Percentiles rank a stretch among this genome's conserved stretches.
Evolutionary conservation across 805 yeast genomes (phyloP).

Genomic region (Candida verbasci): DNA sequence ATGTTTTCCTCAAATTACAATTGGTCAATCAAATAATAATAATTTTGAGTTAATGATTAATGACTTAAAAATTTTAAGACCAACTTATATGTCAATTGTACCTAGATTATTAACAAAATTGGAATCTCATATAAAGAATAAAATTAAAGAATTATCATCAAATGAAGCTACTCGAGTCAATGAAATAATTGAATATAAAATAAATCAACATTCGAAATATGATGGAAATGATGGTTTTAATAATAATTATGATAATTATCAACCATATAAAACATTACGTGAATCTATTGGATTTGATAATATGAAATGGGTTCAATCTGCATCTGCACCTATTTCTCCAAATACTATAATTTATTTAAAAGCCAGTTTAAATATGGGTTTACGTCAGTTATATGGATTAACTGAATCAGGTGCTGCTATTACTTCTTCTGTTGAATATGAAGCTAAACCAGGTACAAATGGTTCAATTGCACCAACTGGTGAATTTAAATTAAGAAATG

Average conservation of each 20-base stretch:
- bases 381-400: conserved; percentile 34
- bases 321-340: conserved; percentile 23
- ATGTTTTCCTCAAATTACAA: conserved; percentile 24
- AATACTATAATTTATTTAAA: conserved; percentile 20
- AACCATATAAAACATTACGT: conserved; percentile 24
- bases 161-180: conserved; percentile 12
- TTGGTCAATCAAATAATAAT: conserved; percentile 12
- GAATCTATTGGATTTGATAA: conserved; percentile 28
- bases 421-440: conserved; percentile 15
- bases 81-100: conserved; percentile 25
- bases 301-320: conserved; percentile 27
- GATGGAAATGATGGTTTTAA: conserved; percentile 28
- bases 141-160: conserved; percentile 9
- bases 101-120: conserved; percentile 38
- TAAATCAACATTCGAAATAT: conserved; percentile 26
- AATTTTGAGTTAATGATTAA: conserved; percentile 24
- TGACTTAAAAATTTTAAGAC: conserved; percentile 25
- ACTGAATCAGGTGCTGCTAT: conserved; percentile 25
- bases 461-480: conserved; percentile 16
- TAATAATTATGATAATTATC: conserved; percentile 12
- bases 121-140: conserved; percentile 19
- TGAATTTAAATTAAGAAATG: conserved; percentile 17
- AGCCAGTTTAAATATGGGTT: conserved; percentile 21
- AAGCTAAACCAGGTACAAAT: conserved; percentile 21
- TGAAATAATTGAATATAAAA: conserved; percentile 16